These are phyloP conservation scores for Phytophthora capsici DNA, from an alignment of 352 stramenopile species.

Conservation along the genomic window DNA sequence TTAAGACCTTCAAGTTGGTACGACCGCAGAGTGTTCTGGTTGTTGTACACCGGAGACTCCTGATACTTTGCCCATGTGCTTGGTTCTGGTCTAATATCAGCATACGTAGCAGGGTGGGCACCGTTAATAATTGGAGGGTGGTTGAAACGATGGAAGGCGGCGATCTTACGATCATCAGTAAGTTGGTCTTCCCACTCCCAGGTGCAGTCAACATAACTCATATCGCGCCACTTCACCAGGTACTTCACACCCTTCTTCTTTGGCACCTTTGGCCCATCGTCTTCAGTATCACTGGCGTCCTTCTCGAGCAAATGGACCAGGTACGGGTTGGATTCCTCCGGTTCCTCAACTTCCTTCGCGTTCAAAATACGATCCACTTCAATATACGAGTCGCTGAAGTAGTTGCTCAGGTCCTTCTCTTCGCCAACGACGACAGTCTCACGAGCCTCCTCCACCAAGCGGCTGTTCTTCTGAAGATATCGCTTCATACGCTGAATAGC, in stretches of 20 bases:
- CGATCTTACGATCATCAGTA: conserved; percentile 91
- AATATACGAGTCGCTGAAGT: conserved; percentile 85
- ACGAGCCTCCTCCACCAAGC: conserved; percentile 74
- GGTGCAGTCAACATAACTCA: conserved; percentile 90
- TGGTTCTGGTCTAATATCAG: conserved; percentile 82
- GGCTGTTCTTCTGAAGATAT: conserved; percentile 89
- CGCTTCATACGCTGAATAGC: conserved; percentile 85
- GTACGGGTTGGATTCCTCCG: conserved; percentile 76
- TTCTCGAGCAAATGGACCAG: conserved; percentile 42
- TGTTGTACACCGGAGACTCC: conserved; percentile 91
- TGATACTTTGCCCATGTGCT: conserved; percentile 89
- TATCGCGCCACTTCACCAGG: conserved; percentile 92
- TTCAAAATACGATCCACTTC: conserved; percentile 87
- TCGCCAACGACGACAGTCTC: conserved; percentile 78
- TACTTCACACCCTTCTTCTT: conserved; percentile 91
- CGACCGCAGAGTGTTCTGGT: conserved; percentile 94
- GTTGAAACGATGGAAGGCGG: conserved; percentile 86
- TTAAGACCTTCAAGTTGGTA: conserved; percentile 99
- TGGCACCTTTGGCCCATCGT: conserved; percentile 44
- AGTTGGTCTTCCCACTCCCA: conserved; percentile 92
- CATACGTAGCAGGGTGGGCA: conserved; percentile 81
- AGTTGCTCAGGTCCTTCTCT: conserved; percentile 81
- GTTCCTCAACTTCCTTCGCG: conserved; percentile 81
- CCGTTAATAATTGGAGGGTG: conserved; percentile 86
- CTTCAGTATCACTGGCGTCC: conserved; percentile 51